Evolutionary conservation across 352 stramenopile species (phyloP).

Genomic region (Aphanomyces euteiches): DNA sequence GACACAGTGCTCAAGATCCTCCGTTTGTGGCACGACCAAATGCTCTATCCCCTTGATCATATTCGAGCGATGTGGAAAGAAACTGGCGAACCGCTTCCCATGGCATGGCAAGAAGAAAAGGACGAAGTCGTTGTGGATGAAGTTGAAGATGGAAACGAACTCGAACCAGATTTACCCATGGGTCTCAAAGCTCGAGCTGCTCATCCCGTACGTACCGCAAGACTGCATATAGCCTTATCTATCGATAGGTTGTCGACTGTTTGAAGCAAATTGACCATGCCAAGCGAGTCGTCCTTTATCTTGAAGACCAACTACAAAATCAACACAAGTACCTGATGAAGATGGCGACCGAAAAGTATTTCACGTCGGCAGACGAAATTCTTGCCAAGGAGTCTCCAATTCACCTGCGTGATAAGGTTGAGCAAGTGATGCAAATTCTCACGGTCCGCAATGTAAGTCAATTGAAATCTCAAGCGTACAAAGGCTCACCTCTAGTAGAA

Average conservation of each 20-base stretch:
- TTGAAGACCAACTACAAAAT: conserved; percentile 56
- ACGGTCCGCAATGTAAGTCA: conserved; percentile 72
- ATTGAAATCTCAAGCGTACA: neutral
- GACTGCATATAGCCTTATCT: neutral
- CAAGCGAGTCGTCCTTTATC: conserved; percentile 57
- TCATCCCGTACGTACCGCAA: conserved; percentile 40
- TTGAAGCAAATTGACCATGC: conserved; percentile 81
- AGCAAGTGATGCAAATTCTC: conserved; percentile 65
- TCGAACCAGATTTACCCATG: conserved; percentile 55
- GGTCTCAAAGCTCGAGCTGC: conserved; percentile 72
- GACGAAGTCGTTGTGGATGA: conserved; percentile 29
- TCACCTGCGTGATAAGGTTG: conserved; percentile 43
- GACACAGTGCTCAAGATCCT: conserved; percentile 69
- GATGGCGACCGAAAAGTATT: conserved; percentile 48
- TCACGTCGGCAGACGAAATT: conserved; percentile 47
- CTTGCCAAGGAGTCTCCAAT: conserved; percentile 49
- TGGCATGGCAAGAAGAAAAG: conserved; percentile 25
- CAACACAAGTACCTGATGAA: conserved; percentile 57
- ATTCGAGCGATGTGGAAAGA: conserved; percentile 75
- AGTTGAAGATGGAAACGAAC: conserved; percentile 37
- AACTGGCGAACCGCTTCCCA: conserved; percentile 68
- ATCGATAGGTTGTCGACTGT: conserved; percentile 44
- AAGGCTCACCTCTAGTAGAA: conserved; percentile 38
- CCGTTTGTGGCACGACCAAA: conserved; percentile 75
- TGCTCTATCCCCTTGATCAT: conserved; percentile 48